Base-by-base conservation (phyloP, 768 basidiomycete species). In the Boletus insuetus region DNA sequence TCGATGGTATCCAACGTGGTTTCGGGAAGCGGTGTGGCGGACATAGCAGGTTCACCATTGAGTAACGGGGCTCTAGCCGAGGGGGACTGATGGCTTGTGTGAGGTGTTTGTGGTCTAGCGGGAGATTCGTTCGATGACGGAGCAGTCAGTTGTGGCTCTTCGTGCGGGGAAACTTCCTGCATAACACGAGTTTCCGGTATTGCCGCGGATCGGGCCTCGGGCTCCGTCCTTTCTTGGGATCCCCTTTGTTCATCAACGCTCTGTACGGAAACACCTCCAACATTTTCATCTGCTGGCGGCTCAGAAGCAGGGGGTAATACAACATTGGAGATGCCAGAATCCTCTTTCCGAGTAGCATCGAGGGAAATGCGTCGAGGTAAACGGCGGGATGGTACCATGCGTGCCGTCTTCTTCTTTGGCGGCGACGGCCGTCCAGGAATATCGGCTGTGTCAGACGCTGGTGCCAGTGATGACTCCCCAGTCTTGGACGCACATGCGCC, bases 371-470 rank as follows among this genome's bases (percentile, higher is more conserved):
- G 58, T 11, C 62, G 67, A 31, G 67, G 66, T 31, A 62, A 37
- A 32, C 56, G 66, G 20, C 66, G 58, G 10, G 57, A 56, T 1
- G 66, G 66, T 9, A 68, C 62, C 46, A 68, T 68, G 32, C 66
- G 66, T 35, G 65, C 64, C 10, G 66, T 58, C 53, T 64, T 69
- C 47, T 49, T 62, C 44, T 26, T 68, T 26, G 20, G 38, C 10
- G 54, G 29, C 4, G 50, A 51, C 10, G 62, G 52, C 38, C 1
- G 26, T 9, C 7, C 6, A 3, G 24, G 31, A 45, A 46, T 29
- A 29, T 58, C 43, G 9, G 48, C 12, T 17, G 20, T 32, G 39
- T 55, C 49, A 16, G 45, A 46, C 3, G 22, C 39, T 13, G 19
- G 40, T 5, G 2, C 9, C 0, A 39, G 32, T 7, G 41, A 47